These are phyloP conservation scores for Porcisia hertigi DNA, from an alignment of 208 protist species.

Conservation along the genomic window DNA sequence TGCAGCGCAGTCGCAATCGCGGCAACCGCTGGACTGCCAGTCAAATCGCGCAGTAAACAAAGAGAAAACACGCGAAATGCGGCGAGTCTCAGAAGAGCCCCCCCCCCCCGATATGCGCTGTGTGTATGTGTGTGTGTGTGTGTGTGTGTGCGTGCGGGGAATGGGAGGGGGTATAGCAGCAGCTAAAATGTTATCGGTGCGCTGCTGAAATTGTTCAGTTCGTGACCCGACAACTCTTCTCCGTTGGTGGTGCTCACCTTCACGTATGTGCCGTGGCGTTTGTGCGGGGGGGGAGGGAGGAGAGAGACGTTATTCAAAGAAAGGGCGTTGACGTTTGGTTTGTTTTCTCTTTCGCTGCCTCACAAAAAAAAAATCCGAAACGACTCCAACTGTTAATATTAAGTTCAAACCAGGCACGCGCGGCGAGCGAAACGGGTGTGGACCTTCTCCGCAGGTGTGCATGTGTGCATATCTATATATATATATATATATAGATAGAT, in stretches of 20 bases:
- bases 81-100: not conserved
- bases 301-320: not conserved
- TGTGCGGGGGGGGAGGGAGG: not conserved
- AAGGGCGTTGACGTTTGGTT: too few species aligned
- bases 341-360: too few species aligned
- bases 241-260: not conserved
- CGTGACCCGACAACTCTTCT: not conserved
- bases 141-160: not conserved
- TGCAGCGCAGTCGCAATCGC: slow-evolving; percentile 48
- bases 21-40: slow-evolving; percentile 68
- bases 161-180: too few species aligned
- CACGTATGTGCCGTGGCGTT: not conserved
- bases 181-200: not conserved
- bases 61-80: not conserved
- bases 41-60: slow-evolving; percentile 40
- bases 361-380: too few species aligned
- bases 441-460: too few species aligned
- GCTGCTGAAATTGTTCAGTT: not conserved
- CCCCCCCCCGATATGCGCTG: not conserved
- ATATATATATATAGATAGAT: not conserved
- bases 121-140: not conserved
- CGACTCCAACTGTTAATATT: too few species aligned
- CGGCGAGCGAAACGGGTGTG: too few species aligned
- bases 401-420: too few species aligned
- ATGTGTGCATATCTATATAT: not conserved